Percentiles rank a stretch among this genome's conserved stretches.
Conservation (phyloP, 192 early-diverging fungal genomes). For the Geosiphon pyriformis region DNA sequence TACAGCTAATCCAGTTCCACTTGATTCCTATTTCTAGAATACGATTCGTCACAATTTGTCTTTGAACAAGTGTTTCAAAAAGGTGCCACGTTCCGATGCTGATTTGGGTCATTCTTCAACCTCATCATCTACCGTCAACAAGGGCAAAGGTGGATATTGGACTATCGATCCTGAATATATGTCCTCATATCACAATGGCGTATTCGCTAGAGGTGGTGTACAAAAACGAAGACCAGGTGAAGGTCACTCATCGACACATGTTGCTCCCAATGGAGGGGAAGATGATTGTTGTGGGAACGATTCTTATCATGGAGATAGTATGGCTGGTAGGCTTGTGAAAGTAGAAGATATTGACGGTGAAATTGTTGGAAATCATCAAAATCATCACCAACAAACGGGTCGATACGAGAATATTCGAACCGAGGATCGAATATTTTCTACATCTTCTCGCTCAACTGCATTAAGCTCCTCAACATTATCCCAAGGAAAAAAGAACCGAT, state of each 20-base stretch:
- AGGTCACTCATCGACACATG: conserved; percentile 4
- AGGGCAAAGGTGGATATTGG: conserved; percentile 83
- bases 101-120: conserved; percentile 35
- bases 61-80: conserved; percentile 74
- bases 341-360: conserved; percentile 5
- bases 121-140: conserved; percentile 24
- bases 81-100: conserved; percentile 68
- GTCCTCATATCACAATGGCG: conserved; percentile 24
- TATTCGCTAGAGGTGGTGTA: conserved; percentile 23
- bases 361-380: not conserved
- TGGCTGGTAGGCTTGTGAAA: conserved; percentile 13
- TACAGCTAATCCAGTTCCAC: not conserved
- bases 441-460: not conserved
- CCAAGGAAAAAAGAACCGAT: not conserved
- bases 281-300: conserved; percentile 20
- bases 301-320: not conserved
- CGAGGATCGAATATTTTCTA: too few species aligned
- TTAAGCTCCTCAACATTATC: conserved; percentile 6
- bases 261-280: not conserved
- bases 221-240: conserved; percentile 26
- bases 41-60: conserved; percentile 83
- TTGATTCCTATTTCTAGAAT: conserved; percentile 47
- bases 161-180: conserved; percentile 51
- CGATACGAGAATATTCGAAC: too few species aligned
- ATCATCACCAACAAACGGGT: not conserved